phyloP scores from a whole-genome alignment of 805 yeast genomes.

The Schwanniomyces sp. region DNA sequence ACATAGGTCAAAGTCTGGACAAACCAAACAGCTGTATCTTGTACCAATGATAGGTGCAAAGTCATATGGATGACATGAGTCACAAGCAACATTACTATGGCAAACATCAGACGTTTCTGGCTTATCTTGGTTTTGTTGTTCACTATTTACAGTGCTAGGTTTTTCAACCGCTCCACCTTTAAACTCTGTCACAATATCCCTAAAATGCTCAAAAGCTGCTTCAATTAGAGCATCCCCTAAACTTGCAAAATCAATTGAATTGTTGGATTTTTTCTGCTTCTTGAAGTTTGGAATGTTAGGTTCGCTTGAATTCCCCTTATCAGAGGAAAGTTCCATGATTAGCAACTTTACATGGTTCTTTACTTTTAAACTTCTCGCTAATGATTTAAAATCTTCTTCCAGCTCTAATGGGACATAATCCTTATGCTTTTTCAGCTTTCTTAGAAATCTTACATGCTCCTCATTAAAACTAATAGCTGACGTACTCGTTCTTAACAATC shows the following conservation, averaged over 20 bases:
- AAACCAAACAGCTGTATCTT: constrained; percentile 52
- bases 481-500: not conserved
- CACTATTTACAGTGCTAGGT: not conserved
- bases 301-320: constrained; percentile 1
- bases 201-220: constrained; percentile 28
- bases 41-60: constrained; percentile 43
- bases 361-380: constrained; percentile 48
- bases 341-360: constrained; percentile 43
- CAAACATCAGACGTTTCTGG: not conserved
- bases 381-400: constrained; percentile 39
- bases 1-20: constrained; percentile 56
- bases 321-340: constrained; percentile 16
- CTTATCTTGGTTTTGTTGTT: not conserved
- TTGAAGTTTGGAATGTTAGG: not conserved
- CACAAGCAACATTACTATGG: constrained; percentile 32
- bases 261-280: constrained; percentile 5
- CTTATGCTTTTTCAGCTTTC: constrained; percentile 50
- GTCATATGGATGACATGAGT: constrained; percentile 28
- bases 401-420: constrained; percentile 39
- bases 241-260: constrained; percentile 17
- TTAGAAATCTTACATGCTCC: constrained; percentile 14
- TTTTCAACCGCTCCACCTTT: constrained; percentile 1
- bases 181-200: constrained; percentile 13
- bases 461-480: not conserved
- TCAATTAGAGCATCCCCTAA: constrained; percentile 26